phyloP scores from a whole-genome alignment of 2,329 filamentous ascomycete genomes.

The Diaporthe velutina region DNA sequence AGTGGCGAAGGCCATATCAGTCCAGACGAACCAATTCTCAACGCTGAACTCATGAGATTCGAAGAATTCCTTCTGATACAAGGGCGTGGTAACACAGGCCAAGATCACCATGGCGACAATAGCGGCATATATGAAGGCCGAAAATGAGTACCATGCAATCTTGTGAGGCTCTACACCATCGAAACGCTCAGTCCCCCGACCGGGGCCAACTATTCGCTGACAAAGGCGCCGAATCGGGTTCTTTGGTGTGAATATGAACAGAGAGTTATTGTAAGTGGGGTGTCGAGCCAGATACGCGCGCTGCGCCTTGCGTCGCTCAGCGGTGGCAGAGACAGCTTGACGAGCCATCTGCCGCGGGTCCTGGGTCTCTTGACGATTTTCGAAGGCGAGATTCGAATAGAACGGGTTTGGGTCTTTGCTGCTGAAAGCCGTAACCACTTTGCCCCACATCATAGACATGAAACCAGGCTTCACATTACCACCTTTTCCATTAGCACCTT shows the following conservation, averaged over 20 bases:
- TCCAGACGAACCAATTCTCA: slow-evolving; percentile 94
- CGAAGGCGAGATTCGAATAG: slow-evolving; percentile 81
- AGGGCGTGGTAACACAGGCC: slow-evolving; percentile 91
- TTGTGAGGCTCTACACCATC: slow-evolving; percentile 92
- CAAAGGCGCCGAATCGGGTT: slow-evolving; percentile 86
- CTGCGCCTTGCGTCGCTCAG: slow-evolving; percentile 87
- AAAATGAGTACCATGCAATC: slow-evolving; percentile 92
- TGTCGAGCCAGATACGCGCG: slow-evolving; percentile 89
- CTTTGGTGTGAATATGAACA: slow-evolving; percentile 86
- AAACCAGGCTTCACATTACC: slow-evolving; percentile 67
- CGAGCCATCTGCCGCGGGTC: slow-evolving; percentile 91
- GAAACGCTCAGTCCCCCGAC: slow-evolving; percentile 86
- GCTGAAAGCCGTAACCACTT: slow-evolving; percentile 66
- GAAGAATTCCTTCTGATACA: slow-evolving; percentile 94
- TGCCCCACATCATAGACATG: slow-evolving; percentile 73
- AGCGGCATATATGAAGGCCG: slow-evolving; percentile 90
- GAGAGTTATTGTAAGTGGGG: slow-evolving; percentile 90
- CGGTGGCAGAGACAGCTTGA: slow-evolving; percentile 87
- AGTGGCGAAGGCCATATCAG: slow-evolving; percentile 88
- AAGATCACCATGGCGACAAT: slow-evolving; percentile 99
- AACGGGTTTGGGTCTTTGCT: slow-evolving; percentile 92
- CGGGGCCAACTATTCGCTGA: slow-evolving; percentile 91
- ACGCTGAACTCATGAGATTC: slow-evolving; percentile 67
- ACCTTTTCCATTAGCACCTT: slow-evolving; percentile 47
- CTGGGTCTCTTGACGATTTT: slow-evolving; percentile 80